Base-by-base conservation (phyloP, 2,329 filamentous ascomycete species). In the Epichloe typhina region DNA sequence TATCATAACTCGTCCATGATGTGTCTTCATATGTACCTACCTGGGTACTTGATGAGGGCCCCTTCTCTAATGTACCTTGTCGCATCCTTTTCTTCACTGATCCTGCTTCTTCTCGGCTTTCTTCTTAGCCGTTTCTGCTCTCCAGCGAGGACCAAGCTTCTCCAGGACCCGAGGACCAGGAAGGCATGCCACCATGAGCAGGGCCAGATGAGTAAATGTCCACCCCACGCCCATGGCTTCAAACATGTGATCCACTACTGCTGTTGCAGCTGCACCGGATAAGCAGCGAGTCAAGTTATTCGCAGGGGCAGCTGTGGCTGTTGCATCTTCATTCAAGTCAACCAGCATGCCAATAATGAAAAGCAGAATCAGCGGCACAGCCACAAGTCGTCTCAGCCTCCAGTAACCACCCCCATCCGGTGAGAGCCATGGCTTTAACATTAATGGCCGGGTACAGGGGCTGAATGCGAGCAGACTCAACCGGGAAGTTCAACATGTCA, bases 211-310 rank as follows among this genome's bases (percentile, higher is more conserved):
- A 0, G 77, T 82, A 52, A 76, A 83, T n/a, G 72, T 75, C 79
- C 80, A 83, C 0, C 80, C 81, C 31, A 72, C 62, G 4, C 81
- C 81, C 66, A 83, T 73, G 0, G 63, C 66, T 6, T 65, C 55
- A 31, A 84, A 72, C 71, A 84, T 78, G 48, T 72, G 66, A 48
- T 80, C 72, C 39, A 85, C 77, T 8, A 80, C 69, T 0, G 77
- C 78, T 21, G 79, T 80, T 3, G 74, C 75, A 1, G 68, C 73
- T 0, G 82, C 82, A 23, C 79, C 80, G 41, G 80, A 64, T 17
- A 80, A 63, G 59, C 81, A 84, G n/a, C 81, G 67, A 4, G 78
- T 72, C 3, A 86, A 64, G 54, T 84, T 84, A 55, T 81, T 82
- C 0, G 80, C 77, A 0, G 81, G 80, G 2, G 80, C 80, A 0